Conservation (phyloP, 208 protist species). For the Trypanosoma caninum region DNA sequence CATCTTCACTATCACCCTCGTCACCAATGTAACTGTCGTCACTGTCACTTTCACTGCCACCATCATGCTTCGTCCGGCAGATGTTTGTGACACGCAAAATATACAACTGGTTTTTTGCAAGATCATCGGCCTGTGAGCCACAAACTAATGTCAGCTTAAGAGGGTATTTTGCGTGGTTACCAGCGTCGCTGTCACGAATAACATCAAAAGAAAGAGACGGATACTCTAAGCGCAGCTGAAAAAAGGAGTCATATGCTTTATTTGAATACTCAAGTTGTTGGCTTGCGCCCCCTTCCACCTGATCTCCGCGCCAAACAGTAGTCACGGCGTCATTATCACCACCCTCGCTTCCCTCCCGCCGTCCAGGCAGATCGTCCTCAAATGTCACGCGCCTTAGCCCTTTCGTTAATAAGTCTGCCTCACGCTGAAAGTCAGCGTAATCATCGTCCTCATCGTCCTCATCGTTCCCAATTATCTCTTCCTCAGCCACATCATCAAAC, state of each 20-base stretch:
- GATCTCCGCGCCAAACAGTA: conserved; percentile 47
- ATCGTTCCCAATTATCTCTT: conserved; percentile 53
- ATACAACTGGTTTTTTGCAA: conserved; percentile 92
- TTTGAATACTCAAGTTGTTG: conserved; percentile 76
- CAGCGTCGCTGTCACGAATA: conserved; percentile 53
- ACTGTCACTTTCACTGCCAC: conserved; percentile 87
- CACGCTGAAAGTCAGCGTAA: conserved; percentile 77
- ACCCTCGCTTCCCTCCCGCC: conserved; percentile 4
- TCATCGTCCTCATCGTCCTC: conserved; percentile 61
- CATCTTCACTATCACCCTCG: conserved; percentile 57
- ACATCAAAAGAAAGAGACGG: conserved; percentile 88
- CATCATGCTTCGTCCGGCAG: conserved; percentile 92
- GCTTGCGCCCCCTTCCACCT: conserved; percentile 16
- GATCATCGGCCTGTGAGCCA: conserved; percentile 94
- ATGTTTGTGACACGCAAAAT: conserved; percentile 93
- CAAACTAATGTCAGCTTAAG: conserved; percentile 91
- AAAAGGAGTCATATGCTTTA: conserved; percentile 89
- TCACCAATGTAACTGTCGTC: conserved; percentile 86
- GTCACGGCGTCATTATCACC: conserved; percentile 18
- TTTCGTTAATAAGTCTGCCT: conserved; percentile 39
- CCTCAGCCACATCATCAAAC: conserved; percentile 39
- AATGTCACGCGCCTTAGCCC: conserved; percentile 50
- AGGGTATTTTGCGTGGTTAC: conserved; percentile 80
- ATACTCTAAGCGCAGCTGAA: conserved; percentile 87
- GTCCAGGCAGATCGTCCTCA: conserved; percentile 33